Conservation (phyloP, 495 filamentous ascomycete genomes). For the Astrocystis sublimbata region DNA sequence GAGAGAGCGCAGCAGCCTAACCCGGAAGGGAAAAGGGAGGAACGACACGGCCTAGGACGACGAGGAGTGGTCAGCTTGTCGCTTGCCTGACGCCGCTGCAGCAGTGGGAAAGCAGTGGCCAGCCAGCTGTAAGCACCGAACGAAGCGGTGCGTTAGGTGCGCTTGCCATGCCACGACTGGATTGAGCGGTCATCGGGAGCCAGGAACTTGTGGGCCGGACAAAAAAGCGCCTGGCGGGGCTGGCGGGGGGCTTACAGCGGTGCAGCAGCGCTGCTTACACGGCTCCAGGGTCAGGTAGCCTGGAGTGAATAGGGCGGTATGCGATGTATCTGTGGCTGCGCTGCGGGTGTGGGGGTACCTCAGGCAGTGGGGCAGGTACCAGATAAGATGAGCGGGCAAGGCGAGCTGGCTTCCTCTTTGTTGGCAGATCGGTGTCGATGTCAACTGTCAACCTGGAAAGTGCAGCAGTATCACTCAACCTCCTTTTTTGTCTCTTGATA, state of each 20-base stretch:
- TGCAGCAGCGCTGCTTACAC: not conserved
- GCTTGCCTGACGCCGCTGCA: too few relatives aligned
- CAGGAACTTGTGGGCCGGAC: conserved; percentile 36
- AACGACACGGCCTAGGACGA: too few relatives aligned
- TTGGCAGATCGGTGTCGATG: too few relatives aligned
- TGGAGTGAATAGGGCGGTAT: too few relatives aligned
- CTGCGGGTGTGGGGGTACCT: too few relatives aligned
- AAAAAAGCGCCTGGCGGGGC: conserved; percentile 38
- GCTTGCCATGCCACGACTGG: conserved; percentile 11
- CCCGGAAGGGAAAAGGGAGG: conserved; percentile 29
- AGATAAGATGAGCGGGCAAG: not conserved
- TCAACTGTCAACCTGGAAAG: too few relatives aligned
- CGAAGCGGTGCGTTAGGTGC: not conserved
- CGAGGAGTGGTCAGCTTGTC: conserved; percentile 24
- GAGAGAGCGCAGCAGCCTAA: conserved; percentile 28
- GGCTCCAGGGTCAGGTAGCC: not conserved
- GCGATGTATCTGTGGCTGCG: too few relatives aligned
- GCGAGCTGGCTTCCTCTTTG: conserved; percentile 7
- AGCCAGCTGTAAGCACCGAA: conserved; percentile 18
- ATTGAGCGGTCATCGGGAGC: conserved; percentile 5
- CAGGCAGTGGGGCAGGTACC: not conserved
- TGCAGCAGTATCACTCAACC: not conserved
- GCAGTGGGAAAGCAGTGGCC: conserved; percentile 17
- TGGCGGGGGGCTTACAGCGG: not conserved
- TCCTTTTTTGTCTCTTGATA: not conserved